phyloP scores from a whole-genome alignment of 768 basidiomycete species.

The Boletus patriciae region DNA sequence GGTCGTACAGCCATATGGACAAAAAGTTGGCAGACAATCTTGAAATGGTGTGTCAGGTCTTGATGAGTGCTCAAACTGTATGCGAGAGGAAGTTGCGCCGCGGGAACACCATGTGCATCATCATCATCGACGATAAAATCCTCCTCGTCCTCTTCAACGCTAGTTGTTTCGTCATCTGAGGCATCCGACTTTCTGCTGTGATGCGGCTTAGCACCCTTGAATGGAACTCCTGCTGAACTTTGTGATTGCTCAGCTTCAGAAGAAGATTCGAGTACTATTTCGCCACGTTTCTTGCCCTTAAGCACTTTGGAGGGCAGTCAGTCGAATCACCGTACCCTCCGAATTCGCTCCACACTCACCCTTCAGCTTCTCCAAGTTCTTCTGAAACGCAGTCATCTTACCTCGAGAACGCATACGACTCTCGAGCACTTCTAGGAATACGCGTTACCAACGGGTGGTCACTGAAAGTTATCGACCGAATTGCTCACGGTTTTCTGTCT shows the following conservation, averaged over 20 bases:
- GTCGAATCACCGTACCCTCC: background rate
- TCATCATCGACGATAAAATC: slow-evolving; percentile 70
- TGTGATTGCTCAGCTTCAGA: slow-evolving; percentile 35
- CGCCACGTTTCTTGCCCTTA: slow-evolving; percentile 47
- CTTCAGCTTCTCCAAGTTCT: slow-evolving; percentile 64
- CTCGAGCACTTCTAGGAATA: slow-evolving; percentile 56
- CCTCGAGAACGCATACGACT: slow-evolving; percentile 60
- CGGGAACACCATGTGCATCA: slow-evolving; percentile 41
- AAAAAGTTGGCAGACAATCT: slow-evolving; percentile 84
- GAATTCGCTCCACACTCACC: slow-evolving; percentile 37
- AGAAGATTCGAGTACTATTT: slow-evolving; percentile 31
- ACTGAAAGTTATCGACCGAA: background rate
- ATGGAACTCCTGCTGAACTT: slow-evolving; percentile 31
- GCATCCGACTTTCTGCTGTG: slow-evolving; percentile 37
- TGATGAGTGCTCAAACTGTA: slow-evolving; percentile 83
- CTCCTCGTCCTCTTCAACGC: slow-evolving; percentile 27
- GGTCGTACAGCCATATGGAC: slow-evolving; percentile 74
- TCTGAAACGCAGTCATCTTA: slow-evolving; percentile 60
- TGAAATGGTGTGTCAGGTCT: slow-evolving; percentile 77
- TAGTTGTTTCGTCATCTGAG: slow-evolving; percentile 34
- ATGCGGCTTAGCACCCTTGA: slow-evolving; percentile 49
- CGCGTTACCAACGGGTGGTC: background rate
- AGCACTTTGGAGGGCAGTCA: slow-evolving; percentile 11
- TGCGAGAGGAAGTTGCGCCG: slow-evolving; percentile 60
- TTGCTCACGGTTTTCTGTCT: slow-evolving; percentile 54